Percentiles rank a stretch among this genome's conserved stretches.
These are phyloP conservation scores for Pythium vanterpoolii DNA, from an alignment of 352 stramenopile genomes.

Conservation along the genomic window DNA sequence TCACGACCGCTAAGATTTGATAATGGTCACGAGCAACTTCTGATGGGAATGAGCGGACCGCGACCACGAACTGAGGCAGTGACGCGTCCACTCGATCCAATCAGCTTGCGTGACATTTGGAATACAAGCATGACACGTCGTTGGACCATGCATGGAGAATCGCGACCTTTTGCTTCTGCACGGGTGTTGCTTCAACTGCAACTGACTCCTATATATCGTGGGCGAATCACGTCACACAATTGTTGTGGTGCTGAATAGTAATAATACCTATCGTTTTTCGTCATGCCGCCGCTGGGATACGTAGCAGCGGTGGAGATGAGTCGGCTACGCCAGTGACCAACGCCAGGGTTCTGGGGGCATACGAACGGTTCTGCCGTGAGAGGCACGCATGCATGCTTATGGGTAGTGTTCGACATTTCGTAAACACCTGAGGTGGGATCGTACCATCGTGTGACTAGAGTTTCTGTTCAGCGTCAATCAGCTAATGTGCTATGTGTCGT, in stretches of 20 bases:
- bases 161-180: not conserved
- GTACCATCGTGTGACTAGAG: not conserved
- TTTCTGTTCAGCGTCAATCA: not conserved
- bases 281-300: no score
- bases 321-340: not conserved
- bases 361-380: not conserved
- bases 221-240: not conserved
- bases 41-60: not conserved
- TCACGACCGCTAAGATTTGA: no score
- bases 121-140: constrained; percentile 1
- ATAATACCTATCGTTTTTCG: not conserved
- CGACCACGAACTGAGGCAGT: not conserved
- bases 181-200: not conserved
- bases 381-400: not conserved
- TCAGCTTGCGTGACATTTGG: constrained; percentile 17
- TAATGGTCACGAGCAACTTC: not conserved
- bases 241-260: not conserved
- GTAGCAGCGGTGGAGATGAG: no score
- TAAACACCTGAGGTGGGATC: not conserved
- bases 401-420: not conserved
- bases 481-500: not conserved
- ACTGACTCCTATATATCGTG: no score
- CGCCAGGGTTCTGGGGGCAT: not conserved
- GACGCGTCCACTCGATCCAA: constrained; percentile 17
- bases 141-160: not conserved